A percentile compares a stretch with the other conserved stretches of the same genome.
Evolutionary conservation across 106 monocot species (phyloP).

Genomic region (Dendrobium huoshanense): DNA sequence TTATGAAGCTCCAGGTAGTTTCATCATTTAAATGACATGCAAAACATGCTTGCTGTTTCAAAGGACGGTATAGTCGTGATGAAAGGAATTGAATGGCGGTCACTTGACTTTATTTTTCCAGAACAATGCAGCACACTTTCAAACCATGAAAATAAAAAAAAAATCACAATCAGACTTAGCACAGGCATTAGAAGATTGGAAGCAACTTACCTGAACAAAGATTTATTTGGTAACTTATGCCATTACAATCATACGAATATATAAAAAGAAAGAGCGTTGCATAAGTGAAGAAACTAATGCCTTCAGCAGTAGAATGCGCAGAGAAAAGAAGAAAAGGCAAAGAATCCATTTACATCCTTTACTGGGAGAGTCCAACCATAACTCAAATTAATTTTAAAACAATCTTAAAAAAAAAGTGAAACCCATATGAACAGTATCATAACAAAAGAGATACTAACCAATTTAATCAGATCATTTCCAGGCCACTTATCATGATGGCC

Average conservation of each 20-base stretch:
- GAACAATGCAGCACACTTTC: not conserved
- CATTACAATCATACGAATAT: not conserved
- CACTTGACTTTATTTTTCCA: not conserved
- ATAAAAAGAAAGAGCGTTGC: not conserved
- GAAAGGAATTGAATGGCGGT: not conserved
- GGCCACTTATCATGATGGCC: constrained; percentile 37
- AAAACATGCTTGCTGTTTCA: too few relatives aligned
- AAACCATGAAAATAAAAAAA: not conserved
- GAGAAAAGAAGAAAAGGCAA: not conserved
- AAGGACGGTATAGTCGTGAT: too few relatives aligned
- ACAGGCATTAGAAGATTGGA: not conserved
- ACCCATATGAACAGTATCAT: not conserved
- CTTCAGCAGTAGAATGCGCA: not conserved
- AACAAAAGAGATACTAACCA: constrained; percentile 44
- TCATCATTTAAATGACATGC: too few relatives aligned
- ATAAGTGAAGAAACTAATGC: not conserved
- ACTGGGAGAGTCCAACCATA: not conserved
- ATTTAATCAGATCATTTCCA: constrained; percentile 39
- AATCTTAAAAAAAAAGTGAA: not conserved
- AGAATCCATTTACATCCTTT: not conserved
- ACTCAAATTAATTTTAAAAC: not conserved
- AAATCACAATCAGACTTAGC: not conserved
- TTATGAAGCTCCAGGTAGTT: too few relatives aligned
- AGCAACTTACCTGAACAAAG: not conserved
- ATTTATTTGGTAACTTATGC: not conserved